Evolutionary conservation across 441 rosid genomes (phyloP), one percentile per base, ranked within the genome.

Genomic region (Jatropha podagrica): DNA sequence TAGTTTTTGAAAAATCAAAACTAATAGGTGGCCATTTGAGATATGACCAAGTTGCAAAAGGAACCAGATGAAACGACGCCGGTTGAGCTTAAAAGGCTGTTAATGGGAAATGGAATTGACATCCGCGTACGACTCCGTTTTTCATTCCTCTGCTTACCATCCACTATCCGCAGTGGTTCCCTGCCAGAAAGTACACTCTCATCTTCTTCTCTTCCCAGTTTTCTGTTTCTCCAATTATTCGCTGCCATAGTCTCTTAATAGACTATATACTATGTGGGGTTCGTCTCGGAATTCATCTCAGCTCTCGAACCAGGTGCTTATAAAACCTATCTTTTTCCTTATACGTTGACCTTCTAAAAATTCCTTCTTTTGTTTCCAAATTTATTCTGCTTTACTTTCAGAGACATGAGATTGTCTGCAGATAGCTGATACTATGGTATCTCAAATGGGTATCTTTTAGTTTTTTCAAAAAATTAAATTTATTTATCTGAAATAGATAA

Each of bases 221-320:
- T 0, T 0, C 13, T 9, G 9, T 14, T 15, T 42, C 38, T 72
- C 23, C 12, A 11, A 3, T 38, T 52, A 32, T 66, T 54, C 59
- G 18, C 63, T 3, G 27, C 63, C 49, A 9, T 48, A 4, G 61
- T 63, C 76, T 38, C 41, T 68, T 32, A 51, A 44, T 49, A 14
- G 5, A 27, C n/a, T 32, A 56, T 56, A 10, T 32, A 79, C 69
- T 62, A 90, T 92, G 97, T 86, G 89, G 90, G 74, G 83, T 52
- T 58, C 52, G 15, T 65, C 76, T 20, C 5, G 11, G 58, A 81
- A 84, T 74, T 63, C 89, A 69, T 84, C 95, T 48, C 89, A 83
- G 75, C 76, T 88, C 77, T 79, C 83, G 46, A 80, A 74, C 69
- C 90, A 85, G 95, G 93, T 90, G 67, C 70, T 59, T 66, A 13